A percentile compares a stretch with the other conserved stretches of the same genome.
phyloP scores from a whole-genome alignment of 805 yeast genomes.

The Monosporozyma unispora region DNA sequence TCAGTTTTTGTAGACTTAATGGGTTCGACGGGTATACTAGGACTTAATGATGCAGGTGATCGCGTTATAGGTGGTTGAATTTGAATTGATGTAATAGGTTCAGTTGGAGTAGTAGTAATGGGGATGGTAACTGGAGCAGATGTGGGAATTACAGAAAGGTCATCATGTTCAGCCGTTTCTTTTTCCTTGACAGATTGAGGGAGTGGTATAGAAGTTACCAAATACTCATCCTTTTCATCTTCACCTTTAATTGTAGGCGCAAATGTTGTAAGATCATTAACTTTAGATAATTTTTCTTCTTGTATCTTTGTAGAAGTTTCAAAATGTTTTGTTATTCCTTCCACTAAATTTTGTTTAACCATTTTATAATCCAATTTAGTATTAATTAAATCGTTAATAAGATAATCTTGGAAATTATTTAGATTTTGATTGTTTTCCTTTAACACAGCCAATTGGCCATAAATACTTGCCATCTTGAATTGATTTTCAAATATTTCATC shows the following conservation, averaged over 20 bases:
- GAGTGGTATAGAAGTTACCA: too few species aligned
- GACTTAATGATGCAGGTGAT: background rate
- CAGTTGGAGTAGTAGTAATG: too few species aligned
- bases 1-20: background rate
- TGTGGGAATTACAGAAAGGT: too few species aligned
- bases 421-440: slow-evolving; percentile 2
- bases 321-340: background rate
- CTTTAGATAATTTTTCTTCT: background rate
- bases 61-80: too few species aligned
- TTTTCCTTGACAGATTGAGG: too few species aligned
- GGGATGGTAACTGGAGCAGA: too few species aligned
- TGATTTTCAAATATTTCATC: slow-evolving; percentile 9
- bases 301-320: background rate
- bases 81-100: too few species aligned
- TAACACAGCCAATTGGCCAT: slow-evolving; percentile 5
- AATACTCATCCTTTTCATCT: too few species aligned
- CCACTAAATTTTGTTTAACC: background rate
- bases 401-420: background rate
- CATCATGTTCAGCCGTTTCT: too few species aligned
- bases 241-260: too few species aligned
- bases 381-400: background rate
- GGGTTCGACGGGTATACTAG: background rate
- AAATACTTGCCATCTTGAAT: slow-evolving; percentile 8
- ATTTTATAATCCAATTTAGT: background rate
- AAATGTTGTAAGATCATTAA: background rate